Base-by-base conservation (phyloP, 2,329 filamentous ascomycete species). In the Didymella exigua region DNA sequence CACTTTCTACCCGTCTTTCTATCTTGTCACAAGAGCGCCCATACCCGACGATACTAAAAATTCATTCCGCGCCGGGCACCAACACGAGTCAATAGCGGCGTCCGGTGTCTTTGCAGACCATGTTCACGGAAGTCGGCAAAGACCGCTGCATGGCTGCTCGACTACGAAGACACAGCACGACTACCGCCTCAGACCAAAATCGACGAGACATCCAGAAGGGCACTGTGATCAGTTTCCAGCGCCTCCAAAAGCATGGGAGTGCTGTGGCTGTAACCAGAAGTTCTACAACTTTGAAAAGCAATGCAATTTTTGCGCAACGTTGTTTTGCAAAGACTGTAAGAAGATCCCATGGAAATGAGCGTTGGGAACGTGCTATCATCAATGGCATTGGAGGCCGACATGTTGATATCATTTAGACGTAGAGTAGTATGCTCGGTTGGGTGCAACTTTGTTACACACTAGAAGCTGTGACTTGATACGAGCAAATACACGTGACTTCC, bases 271-370 rank as follows among this genome's bases (percentile, higher is more conserved):
- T 41, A 55, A 50, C 46, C 34, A 46, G 4, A 49, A 48, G 16
- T 55, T 50, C 30, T 55, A 55, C 19, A 42, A 46, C 13, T 55
- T 55, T 13, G 52, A 55, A 19, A 55, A 50, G 18, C 41, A 55
- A 9, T 55, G 46, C 24, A 50, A 36, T 5, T 55, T 55, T 10
- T 55, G 51, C 29, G 51, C 51, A 21, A 54, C 45, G 19, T 23
- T 48, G 16, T 49, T 44, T 30, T 54, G 52, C 30, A 55, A 42
- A 47, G 46, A 55, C n/a, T 50, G 52, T 46, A 46, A 50, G 30
- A 55, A 42, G 14, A 55, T 55, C 4, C 52, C 46, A 7, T 55
- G 46, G 52, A 55, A 50, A 14, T 50, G 24, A 42, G 14, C 10
- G 19, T 3, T 16, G 4, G 9, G 29, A 10, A 36, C 11, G 37